Base-by-base conservation (phyloP, 1,139 yeast species). In the Dujonia santamariae region DNA sequence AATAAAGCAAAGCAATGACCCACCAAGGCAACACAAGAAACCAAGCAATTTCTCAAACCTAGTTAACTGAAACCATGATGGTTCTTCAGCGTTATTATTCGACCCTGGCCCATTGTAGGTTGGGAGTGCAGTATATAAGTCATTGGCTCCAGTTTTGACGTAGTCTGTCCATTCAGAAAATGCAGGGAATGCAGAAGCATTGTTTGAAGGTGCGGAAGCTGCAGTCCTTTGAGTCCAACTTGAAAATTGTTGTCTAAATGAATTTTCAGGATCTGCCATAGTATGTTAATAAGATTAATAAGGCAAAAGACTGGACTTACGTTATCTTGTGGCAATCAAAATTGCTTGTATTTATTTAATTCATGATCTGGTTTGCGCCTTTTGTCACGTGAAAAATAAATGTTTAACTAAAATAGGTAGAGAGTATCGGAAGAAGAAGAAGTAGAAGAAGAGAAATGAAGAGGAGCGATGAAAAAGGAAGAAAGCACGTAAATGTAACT, bases 1-100 rank as follows among this genome's bases (percentile, higher is more conserved):
- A 6, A 80, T 75, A 59, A 92, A 92, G 51, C 96, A 88, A 4
- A 85, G 78, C 13, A 74, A 61, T 0, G 96, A 77, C 0, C 94
- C 95, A 0, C 75, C 68, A 12, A 92, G 65, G 49, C 95, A 86
- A 41, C 85, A 77, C 9, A 79, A 73, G 51, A 92, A 92, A 4
- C 94, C 82, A 16, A 87, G 59, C 35, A 90, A 62, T 39, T 95
- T 67, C 53, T 92, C 98, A 53, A 92, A 75, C 39, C 95, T 65
- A 6, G 92, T 76, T 37, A 90, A 61, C 43, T 62, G 62, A 45
- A 73, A 75, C 82, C 82, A 76, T 17, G 69, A 56, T 1, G 82
- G 75, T 42, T 70, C 75, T 43, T 63, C 64, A 4, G 47, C 35
- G 17, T 46, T 35, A 26, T 43, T 50, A 37, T 48, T 53, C 14